A percentile compares a stretch with the other conserved stretches of the same genome.
phyloP scores from a whole-genome alignment of 441 rosid species.

The Capsella rubella region DNA sequence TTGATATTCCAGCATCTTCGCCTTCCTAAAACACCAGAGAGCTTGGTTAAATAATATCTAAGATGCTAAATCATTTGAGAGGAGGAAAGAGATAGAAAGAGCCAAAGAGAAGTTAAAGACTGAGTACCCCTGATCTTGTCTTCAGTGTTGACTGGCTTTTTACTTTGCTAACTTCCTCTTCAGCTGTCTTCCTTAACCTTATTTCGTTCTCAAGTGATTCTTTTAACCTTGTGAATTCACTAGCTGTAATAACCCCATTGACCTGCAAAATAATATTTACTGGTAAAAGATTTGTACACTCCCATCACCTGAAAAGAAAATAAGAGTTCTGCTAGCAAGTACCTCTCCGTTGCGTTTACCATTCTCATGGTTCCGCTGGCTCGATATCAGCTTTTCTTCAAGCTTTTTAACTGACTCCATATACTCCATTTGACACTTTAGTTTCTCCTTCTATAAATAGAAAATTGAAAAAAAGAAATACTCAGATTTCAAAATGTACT shows the following conservation, averaged over 20 bases:
- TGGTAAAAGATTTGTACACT: conserved; percentile 9
- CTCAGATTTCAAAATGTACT: not conserved
- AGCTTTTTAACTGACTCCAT: conserved; percentile 93
- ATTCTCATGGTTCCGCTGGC: conserved; percentile 67
- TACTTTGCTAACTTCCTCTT: conserved; percentile 75
- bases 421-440: conserved; percentile 95
- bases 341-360: conserved; percentile 69
- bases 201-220: conserved; percentile 78
- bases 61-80: conserved; percentile 16
- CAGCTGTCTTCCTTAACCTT: conserved; percentile 77
- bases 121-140: conserved; percentile 65
- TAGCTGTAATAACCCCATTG: conserved; percentile 51
- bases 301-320: conserved; percentile 23
- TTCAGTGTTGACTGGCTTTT: conserved; percentile 66
- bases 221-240: conserved; percentile 66
- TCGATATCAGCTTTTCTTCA: conserved; percentile 82
- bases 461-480: not conserved
- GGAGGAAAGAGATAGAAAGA: not conserved
- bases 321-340: conserved; percentile 31
- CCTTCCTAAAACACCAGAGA: conserved; percentile 64
- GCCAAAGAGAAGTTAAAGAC: conserved; percentile 28
- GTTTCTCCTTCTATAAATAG: conserved; percentile 73
- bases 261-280: conserved; percentile 48
- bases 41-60: conserved; percentile 36
- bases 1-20: conserved; percentile 74